Evolutionary conservation across 2,329 filamentous ascomycete species (phyloP).

Genomic region (Malbranchea cinnamomea): DNA sequence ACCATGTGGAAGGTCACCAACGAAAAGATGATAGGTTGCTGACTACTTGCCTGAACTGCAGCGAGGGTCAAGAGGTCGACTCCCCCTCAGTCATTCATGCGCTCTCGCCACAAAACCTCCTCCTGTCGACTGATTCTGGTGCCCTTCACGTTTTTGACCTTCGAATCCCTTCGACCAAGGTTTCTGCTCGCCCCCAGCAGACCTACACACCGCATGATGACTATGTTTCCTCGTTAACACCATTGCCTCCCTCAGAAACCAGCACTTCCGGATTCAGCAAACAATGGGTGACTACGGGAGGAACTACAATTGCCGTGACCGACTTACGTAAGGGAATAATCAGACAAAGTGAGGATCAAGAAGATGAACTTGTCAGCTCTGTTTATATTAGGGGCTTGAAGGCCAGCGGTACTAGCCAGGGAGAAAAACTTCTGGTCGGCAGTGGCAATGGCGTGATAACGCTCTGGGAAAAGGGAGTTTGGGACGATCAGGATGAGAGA

Average conservation of each 20-base stretch:
- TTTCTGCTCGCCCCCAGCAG: slow-evolving; percentile 53
- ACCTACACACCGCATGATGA: slow-evolving; percentile 81
- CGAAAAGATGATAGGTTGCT: slow-evolving; percentile 1
- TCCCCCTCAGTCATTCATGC: slow-evolving; percentile 68
- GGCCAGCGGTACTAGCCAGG: slow-evolving; percentile 49
- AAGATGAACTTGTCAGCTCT: slow-evolving; percentile 78
- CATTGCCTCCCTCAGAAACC: slow-evolving; percentile 62
- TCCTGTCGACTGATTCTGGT: slow-evolving; percentile 82
- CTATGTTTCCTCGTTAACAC: slow-evolving; percentile 77
- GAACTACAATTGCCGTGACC: slow-evolving; percentile 77
- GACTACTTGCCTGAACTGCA: not conserved
- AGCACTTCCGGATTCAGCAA: slow-evolving; percentile 83
- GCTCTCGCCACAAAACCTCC: slow-evolving; percentile 72
- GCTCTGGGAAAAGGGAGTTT: slow-evolving; percentile 83
- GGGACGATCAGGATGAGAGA: slow-evolving; percentile 89
- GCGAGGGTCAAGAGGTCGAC: slow-evolving; percentile 36
- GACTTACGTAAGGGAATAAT: slow-evolving; percentile 77
- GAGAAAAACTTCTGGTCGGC: slow-evolving; percentile 60
- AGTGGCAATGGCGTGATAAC: slow-evolving; percentile 72
- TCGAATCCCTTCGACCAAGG: slow-evolving; percentile 40
- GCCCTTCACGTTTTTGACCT: slow-evolving; percentile 80
- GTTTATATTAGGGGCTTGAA: slow-evolving; percentile 64
- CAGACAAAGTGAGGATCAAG: slow-evolving; percentile 83
- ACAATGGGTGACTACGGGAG: slow-evolving; percentile 89
- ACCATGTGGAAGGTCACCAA: too few relatives aligned